These are phyloP conservation scores for Trichophyton simii DNA, from an alignment of 2,329 filamentous ascomycete species.

Conservation along the genomic window DNA sequence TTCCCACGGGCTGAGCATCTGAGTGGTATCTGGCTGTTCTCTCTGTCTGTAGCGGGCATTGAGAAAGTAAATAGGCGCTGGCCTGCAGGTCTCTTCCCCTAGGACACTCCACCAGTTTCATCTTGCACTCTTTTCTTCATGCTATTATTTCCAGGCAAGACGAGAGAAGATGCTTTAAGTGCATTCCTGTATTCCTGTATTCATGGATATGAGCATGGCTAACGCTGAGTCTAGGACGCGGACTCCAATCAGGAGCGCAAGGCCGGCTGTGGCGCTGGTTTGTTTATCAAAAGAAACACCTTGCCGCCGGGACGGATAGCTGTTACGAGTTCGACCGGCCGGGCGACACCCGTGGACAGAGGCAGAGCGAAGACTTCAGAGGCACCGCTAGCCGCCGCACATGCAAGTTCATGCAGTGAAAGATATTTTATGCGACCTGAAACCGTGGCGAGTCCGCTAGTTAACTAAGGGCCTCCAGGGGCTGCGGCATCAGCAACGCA, in stretches of 20 bases:
- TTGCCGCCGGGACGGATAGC: background rate
- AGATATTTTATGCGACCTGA: background rate
- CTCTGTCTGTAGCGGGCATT: background rate
- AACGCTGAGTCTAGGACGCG: background rate
- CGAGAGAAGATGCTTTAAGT: background rate
- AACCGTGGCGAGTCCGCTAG: background rate
- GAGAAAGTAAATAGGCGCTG: slow-evolving; percentile 3
- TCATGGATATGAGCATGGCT: background rate
- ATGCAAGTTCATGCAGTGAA: background rate
- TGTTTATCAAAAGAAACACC: background rate
- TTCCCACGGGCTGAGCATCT: background rate
- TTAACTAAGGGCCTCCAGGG: background rate
- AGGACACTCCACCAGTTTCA: background rate
- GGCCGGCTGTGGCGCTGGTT: background rate
- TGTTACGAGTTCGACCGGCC: too few species aligned
- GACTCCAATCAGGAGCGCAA: background rate
- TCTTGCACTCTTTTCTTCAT: background rate
- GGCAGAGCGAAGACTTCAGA: background rate
- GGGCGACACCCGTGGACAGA: background rate
- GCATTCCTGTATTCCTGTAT: background rate
- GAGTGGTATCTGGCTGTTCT: background rate
- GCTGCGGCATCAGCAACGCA: background rate
- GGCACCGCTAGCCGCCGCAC: background rate
- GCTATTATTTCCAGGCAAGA: background rate
- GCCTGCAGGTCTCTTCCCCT: background rate